Evolutionary conservation across 1,284 basidiomycete genomes (phyloP), one percentile per base, ranked within the genome.

Genomic region (Rhodotorula sp.): DNA sequence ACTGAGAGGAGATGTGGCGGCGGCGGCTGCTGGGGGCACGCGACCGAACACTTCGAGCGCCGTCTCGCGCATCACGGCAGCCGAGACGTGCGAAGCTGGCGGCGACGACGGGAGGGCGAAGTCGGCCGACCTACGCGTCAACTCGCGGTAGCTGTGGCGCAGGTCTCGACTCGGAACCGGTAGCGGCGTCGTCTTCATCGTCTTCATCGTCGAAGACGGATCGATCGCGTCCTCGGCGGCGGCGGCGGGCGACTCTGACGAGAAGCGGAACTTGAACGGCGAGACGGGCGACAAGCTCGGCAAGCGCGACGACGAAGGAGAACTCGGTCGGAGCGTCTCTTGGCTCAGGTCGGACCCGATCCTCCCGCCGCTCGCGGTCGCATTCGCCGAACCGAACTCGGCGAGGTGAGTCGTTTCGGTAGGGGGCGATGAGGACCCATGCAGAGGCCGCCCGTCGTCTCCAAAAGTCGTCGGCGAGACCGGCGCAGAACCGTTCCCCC

Each of bases 221-320:
- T 43, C 38, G 12, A 43, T 52, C 50, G 50, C 12, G 50, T 55
- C 26, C 54, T 10, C 48, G 48, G 48, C 10, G 26, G n/a, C 54
- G 28, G 18, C 49, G n/a, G 54, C 54, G 26, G 26, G 54, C 14
- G 54, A 26, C 8, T 57, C 34, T 14, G 34, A 57, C 56, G 28
- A 31, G 28, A 34, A 60, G n/a, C 23, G 19, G 26, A 60, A 28
- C 38, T 60, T 60, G 58, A 60, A 47, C 38, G 58, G 58, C 14
- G 58, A 60, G 23, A 60, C 26, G 23, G 58, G 58, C 58, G 38
- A 47, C 8, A 45, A 12, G 43, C 23, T 23, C 38, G 58, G 45
- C 5, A 60, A 23, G 14, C 45, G 58, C 23, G 14, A 58, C 21
- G 21, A 47, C n/a, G 45, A 60, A 14, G 10, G 18, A 12, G 38